Percentiles rank a stretch among this genome's conserved stretches.
phyloP scores from a whole-genome alignment of 208 protist species.

The Porcisia hertigi region DNA sequence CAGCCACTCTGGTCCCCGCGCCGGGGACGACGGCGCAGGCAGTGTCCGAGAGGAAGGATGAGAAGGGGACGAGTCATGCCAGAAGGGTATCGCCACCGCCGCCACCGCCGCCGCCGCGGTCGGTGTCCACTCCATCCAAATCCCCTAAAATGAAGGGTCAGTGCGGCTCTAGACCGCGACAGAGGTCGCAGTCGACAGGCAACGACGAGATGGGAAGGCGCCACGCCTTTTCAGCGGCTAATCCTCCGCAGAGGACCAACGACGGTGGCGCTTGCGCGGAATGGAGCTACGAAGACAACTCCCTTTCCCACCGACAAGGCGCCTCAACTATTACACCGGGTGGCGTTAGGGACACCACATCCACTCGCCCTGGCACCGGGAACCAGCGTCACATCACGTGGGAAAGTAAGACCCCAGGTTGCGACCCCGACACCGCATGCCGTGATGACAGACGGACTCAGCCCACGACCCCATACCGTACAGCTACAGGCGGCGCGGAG shows the following conservation, averaged over 20 bases:
- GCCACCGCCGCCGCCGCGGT: background rate
- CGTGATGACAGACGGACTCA: background rate
- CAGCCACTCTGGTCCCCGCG: constrained; percentile 14
- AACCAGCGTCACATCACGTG: background rate
- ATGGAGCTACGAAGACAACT: background rate
- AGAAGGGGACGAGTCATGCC: background rate
- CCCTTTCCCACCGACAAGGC: background rate
- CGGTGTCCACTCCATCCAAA: background rate
- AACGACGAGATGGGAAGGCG: background rate
- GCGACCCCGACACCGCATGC: background rate
- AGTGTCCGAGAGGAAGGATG: constrained; percentile 10
- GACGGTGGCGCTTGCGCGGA: no score
- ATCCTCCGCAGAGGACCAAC: background rate
- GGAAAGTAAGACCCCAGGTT: background rate
- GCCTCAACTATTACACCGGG: background rate
- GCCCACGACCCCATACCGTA: no score
- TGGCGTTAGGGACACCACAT: background rate
- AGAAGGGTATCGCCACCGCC: background rate
- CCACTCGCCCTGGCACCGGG: background rate
- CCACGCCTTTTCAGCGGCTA: background rate
- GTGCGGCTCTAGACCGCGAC: background rate
- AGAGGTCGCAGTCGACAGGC: background rate
- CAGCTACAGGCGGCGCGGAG: background rate
- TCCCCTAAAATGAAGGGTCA: constrained; percentile 1
- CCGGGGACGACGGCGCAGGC: constrained; percentile 17